Percentiles rank a stretch among this genome's conserved stretches.
phyloP scores from a whole-genome alignment of 352 stramenopile species.

The Phytophthora cryptogea region DNA sequence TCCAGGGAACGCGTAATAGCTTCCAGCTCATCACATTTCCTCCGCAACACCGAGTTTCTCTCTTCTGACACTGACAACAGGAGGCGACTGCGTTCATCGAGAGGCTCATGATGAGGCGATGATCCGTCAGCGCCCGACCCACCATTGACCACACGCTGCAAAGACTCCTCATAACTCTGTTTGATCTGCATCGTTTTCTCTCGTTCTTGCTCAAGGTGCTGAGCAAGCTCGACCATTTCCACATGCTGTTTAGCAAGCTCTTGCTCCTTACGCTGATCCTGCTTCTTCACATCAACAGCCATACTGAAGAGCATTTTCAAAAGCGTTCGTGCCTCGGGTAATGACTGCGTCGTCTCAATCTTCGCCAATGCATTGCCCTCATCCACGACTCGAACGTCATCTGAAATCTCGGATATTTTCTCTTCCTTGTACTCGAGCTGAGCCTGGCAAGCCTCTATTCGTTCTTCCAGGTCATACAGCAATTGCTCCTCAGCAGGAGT shows the following conservation, averaged over 20 bases:
- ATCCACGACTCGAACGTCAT: constrained; percentile 52
- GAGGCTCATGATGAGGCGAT: constrained; percentile 29
- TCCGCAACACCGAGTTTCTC: constrained; percentile 62
- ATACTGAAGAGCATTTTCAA: constrained; percentile 88
- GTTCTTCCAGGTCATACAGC: constrained; percentile 83
- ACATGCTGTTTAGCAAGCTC: constrained; percentile 78
- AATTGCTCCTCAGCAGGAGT: constrained; percentile 83
- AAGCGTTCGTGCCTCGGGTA: constrained; percentile 79
- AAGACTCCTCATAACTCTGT: constrained; percentile 81
- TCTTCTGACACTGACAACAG: constrained; percentile 82
- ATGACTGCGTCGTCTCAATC: constrained; percentile 83
- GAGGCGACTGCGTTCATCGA: constrained; percentile 67
- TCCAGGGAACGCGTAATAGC: constrained; percentile 42
- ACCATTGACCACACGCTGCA: constrained; percentile 73
- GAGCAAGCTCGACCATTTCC: constrained; percentile 65
- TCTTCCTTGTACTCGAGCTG: constrained; percentile 91
- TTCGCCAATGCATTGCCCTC: constrained; percentile 60
- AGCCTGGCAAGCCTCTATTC: constrained; percentile 85
- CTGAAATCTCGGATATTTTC: constrained; percentile 82
- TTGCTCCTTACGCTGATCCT: constrained; percentile 83
- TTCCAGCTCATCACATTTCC: constrained; percentile 83
- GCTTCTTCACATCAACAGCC: constrained; percentile 88
- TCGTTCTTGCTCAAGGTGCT: constrained; percentile 70
- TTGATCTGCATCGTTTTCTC: constrained; percentile 81
- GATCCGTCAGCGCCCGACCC: constrained; percentile 18